Conservation (phyloP, 179 eudicot genomes). For the Beta macrorhiza region DNA sequence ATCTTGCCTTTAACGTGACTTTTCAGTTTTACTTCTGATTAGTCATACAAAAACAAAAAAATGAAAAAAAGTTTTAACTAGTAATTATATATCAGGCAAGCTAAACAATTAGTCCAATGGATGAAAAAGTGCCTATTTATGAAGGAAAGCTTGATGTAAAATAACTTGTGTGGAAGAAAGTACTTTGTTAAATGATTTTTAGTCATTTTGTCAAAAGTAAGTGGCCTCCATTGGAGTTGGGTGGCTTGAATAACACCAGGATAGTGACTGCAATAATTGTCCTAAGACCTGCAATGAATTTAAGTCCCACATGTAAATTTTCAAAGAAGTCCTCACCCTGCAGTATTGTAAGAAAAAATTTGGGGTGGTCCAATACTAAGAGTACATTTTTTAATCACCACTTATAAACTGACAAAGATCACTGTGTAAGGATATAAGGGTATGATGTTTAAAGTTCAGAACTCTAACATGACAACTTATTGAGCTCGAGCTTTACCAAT, state of each 20-base stretch:
- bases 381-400: no score
- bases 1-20: not conserved
- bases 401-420: no score
- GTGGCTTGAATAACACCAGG: slow-evolving; percentile 1
- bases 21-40: no score
- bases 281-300: not conserved
- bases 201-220: not conserved
- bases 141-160: not conserved
- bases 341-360: not conserved
- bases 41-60: no score
- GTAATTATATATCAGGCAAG: not conserved
- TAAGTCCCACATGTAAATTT: not conserved
- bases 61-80: no score
- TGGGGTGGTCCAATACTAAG: not conserved
- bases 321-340: not conserved
- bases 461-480: no score
- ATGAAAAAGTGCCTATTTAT: not conserved
- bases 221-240: not conserved
- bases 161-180: not conserved
- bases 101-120: not conserved
- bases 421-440: no score
- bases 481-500: no score
- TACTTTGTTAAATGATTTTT: not conserved
- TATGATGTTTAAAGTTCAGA: no score
- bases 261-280: not conserved